A percentile compares a stretch with the other conserved stretches of the same genome.
phyloP scores from a whole-genome alignment of 805 yeast genomes.

The Hanseniaspora guilliermondii region DNA sequence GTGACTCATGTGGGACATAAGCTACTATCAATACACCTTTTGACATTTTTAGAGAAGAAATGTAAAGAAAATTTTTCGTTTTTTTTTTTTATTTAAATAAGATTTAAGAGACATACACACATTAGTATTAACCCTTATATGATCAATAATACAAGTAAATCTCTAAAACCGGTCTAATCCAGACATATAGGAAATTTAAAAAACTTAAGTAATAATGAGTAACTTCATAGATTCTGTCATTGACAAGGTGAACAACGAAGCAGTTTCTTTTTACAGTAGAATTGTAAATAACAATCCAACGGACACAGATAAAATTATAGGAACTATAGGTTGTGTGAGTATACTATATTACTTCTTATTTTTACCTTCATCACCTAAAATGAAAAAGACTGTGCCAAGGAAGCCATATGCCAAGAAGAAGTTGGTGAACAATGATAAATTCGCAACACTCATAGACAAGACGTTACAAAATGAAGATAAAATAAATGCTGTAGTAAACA shows the following conservation, averaged over 20 bases:
- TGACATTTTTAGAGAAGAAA: too few relatives aligned
- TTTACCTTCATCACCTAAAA: background rate
- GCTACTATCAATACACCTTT: too few relatives aligned
- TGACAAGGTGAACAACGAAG: background rate
- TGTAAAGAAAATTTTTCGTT: too few relatives aligned
- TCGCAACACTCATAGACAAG: conserved; percentile 1
- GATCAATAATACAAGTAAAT: too few relatives aligned
- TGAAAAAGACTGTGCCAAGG: conserved; percentile 6
- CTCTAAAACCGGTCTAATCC: too few relatives aligned
- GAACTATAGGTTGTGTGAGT: conserved; percentile 4
- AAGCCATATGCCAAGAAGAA: conserved; percentile 14
- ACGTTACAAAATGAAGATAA: conserved; percentile 20
- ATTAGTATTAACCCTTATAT: too few relatives aligned
- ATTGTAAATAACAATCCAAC: conserved; percentile 1
- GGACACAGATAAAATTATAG: conserved; percentile 8
- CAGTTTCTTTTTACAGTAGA: conserved; percentile 4
- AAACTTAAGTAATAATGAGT: background rate
- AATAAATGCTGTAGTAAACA: conserved; percentile 21
- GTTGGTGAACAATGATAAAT: conserved; percentile 9
- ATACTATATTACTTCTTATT: conserved; percentile 1
- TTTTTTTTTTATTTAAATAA: too few relatives aligned
- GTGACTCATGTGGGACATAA: too few relatives aligned
- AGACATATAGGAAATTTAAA: too few relatives aligned
- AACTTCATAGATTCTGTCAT: background rate
- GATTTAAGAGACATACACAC: too few relatives aligned